A percentile compares a stretch with the other conserved stretches of the same genome.
Conservation (phyloP, 306 rosid species). For the Rosa chinensis region DNA sequence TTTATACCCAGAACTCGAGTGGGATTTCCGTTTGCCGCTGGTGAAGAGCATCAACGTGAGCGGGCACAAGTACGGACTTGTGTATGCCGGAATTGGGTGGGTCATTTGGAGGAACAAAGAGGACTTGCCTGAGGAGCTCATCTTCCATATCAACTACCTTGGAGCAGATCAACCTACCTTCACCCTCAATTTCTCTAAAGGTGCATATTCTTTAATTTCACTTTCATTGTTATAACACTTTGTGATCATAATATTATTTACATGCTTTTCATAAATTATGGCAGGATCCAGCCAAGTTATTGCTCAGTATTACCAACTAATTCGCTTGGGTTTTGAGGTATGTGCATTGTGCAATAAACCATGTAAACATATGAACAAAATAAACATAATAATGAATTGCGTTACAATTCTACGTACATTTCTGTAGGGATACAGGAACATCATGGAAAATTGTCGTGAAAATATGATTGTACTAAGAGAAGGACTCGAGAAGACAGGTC, state of each 20-base stretch:
- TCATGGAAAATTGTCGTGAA: constrained; percentile 88
- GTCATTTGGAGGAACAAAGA: constrained; percentile 80
- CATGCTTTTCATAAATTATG: neutral
- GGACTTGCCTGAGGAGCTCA: constrained; percentile 90
- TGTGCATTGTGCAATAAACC: neutral
- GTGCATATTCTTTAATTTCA: constrained; percentile 17
- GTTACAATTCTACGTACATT: neutral
- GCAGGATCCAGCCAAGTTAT: constrained; percentile 93
- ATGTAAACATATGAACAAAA: neutral
- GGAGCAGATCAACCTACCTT: constrained; percentile 98
- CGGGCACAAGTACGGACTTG: constrained; percentile 91
- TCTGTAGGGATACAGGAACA: constrained; percentile 69
- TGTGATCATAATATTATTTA: neutral
- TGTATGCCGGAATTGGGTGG: constrained; percentile 96
- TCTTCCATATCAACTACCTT: constrained; percentile 91
- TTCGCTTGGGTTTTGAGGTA: constrained; percentile 85
- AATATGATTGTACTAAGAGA: constrained; percentile 81
- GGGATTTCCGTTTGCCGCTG: constrained; percentile 81
- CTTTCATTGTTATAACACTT: neutral
- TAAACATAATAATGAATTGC: neutral
- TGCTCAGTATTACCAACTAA: constrained; percentile 92
- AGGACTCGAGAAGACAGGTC: constrained; percentile 65
- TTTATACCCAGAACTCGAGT: constrained; percentile 79
- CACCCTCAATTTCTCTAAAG: constrained; percentile 97
- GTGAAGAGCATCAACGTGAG: constrained; percentile 97